These are phyloP conservation scores for Aspergillus amoenus DNA, from an alignment of 2,329 filamentous ascomycete genomes.

Conservation along the genomic window DNA sequence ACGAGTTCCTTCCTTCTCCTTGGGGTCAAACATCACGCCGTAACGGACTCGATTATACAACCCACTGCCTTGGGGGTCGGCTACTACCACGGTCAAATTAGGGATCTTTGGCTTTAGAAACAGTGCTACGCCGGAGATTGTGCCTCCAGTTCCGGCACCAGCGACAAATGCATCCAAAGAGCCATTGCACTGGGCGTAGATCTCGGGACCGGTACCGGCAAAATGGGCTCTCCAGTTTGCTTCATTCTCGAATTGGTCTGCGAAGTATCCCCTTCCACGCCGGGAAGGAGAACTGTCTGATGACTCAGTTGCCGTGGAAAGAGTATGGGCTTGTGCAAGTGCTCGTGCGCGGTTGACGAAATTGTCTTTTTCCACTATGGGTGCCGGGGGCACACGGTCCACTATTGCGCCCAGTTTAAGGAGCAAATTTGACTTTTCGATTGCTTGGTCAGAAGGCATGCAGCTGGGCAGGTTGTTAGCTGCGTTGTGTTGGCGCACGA, in stretches of 20 bases:
- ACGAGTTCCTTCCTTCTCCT: constrained; percentile 86
- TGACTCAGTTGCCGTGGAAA: constrained; percentile 24
- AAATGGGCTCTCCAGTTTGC: constrained; percentile 89
- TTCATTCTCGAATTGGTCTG: constrained; percentile 90
- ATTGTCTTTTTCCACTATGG: constrained; percentile 89
- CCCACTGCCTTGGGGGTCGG: constrained; percentile 91
- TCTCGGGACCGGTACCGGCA: constrained; percentile 82
- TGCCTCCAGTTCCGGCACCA: constrained; percentile 92
- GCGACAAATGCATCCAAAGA: constrained; percentile 83
- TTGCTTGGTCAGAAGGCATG: constrained; percentile 90
- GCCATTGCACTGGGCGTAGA: constrained; percentile 74
- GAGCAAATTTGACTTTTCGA: constrained; percentile 86
- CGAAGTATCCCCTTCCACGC: constrained; percentile 81
- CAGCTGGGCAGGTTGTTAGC: constrained; percentile 49
- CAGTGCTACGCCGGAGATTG: constrained; percentile 80
- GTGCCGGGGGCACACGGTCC: constrained; percentile 83
- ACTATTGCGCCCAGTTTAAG: constrained; percentile 89
- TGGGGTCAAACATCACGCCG: constrained; percentile 91
- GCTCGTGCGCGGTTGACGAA: constrained; percentile 89
- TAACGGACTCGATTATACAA: constrained; percentile 88
- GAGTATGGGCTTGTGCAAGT: constrained; percentile 72
- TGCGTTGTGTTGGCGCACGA: not conserved
- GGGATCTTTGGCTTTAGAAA: constrained; percentile 75
- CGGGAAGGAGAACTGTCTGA: constrained; percentile 35
- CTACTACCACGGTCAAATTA: constrained; percentile 70